phyloP scores from a whole-genome alignment of 371 early-diverging fungal genomes.

The Haplosporangium sp. region DNA sequence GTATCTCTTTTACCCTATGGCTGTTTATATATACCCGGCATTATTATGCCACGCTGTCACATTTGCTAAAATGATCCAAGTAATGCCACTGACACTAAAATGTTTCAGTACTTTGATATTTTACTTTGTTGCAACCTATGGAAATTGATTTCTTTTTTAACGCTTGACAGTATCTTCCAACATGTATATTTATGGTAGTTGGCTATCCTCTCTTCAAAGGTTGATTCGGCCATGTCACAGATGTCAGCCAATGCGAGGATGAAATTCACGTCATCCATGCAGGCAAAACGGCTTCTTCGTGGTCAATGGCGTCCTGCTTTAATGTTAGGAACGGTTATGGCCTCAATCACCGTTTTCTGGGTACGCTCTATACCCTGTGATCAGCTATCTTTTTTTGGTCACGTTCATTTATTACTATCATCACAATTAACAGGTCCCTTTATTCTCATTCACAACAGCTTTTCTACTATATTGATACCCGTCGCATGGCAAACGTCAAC shows the following conservation, averaged over 20 bases:
- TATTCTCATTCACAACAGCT: slow-evolving; percentile 17
- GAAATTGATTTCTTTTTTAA: background rate
- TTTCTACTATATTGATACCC: slow-evolving; percentile 47
- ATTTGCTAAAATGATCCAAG: slow-evolving; percentile 57
- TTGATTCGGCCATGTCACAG: slow-evolving; percentile 40
- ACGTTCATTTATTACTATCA: too few relatives aligned
- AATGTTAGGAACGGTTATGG: slow-evolving; percentile 35
- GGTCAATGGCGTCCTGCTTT: slow-evolving; percentile 57
- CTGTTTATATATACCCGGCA: slow-evolving; percentile 56
- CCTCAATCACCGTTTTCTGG: slow-evolving; percentile 43
- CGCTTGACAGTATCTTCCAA: background rate
- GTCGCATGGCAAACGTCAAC: slow-evolving; percentile 12
- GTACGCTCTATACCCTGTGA: slow-evolving; percentile 8
- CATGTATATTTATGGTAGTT: slow-evolving; percentile 9
- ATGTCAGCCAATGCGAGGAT: slow-evolving; percentile 26
- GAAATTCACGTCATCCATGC: slow-evolving; percentile 45
- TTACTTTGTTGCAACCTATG: background rate
- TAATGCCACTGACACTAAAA: slow-evolving; percentile 5
- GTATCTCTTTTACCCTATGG: slow-evolving; percentile 57
- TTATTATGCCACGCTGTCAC: slow-evolving; percentile 56
- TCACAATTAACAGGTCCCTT: background rate
- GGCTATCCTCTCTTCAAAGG: slow-evolving; percentile 41
- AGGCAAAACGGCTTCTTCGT: slow-evolving; percentile 49
- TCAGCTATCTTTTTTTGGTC: too few relatives aligned
- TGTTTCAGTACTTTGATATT: background rate